Percentiles rank a stretch among this genome's conserved stretches.
Conservation (phyloP, 1,284 basidiomycete genomes). For the Papiliotrema terrestris region DNA sequence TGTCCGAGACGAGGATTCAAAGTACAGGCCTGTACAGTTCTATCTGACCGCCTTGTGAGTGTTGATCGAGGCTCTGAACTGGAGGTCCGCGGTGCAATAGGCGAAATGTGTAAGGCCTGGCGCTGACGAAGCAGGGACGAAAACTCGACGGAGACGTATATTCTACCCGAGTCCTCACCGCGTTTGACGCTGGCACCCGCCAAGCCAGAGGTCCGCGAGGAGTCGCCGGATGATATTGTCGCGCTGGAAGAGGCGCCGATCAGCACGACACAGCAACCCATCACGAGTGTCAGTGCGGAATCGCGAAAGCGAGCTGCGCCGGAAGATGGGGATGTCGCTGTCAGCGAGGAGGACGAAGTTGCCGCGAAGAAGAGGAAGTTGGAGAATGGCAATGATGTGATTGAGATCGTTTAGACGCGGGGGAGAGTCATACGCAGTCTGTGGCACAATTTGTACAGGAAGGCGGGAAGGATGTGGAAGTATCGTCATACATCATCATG, state of each 20-base stretch:
- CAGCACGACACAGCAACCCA: background rate
- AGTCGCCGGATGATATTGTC: conserved; percentile 14
- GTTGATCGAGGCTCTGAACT: background rate
- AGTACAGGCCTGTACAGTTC: conserved; percentile 67
- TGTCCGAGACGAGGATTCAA: conserved; percentile 68
- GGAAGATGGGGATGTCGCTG: conserved; percentile 7
- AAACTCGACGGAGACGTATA: conserved; percentile 7
- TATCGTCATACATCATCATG: no score
- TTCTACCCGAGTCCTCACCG: conserved; percentile 10
- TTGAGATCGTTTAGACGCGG: background rate
- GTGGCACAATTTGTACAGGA: no score
- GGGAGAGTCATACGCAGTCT: no score
- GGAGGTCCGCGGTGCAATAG: no score
- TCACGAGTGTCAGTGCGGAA: background rate
- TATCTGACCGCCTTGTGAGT: conserved; percentile 68
- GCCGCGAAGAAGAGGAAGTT: background rate
- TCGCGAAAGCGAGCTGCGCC: conserved; percentile 20
- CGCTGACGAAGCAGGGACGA: conserved; percentile 4
- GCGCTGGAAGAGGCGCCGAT: conserved; percentile 1
- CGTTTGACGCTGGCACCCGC: conserved; percentile 10
- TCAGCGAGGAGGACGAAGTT: background rate
- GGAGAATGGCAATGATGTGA: background rate
- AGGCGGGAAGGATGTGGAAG: no score
- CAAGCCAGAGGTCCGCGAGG: conserved; percentile 1
- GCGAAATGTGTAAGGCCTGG: no score